These are phyloP conservation scores for Macrophomina phaseolina DNA, from an alignment of 2,329 filamentous ascomycete genomes.

Conservation along the genomic window DNA sequence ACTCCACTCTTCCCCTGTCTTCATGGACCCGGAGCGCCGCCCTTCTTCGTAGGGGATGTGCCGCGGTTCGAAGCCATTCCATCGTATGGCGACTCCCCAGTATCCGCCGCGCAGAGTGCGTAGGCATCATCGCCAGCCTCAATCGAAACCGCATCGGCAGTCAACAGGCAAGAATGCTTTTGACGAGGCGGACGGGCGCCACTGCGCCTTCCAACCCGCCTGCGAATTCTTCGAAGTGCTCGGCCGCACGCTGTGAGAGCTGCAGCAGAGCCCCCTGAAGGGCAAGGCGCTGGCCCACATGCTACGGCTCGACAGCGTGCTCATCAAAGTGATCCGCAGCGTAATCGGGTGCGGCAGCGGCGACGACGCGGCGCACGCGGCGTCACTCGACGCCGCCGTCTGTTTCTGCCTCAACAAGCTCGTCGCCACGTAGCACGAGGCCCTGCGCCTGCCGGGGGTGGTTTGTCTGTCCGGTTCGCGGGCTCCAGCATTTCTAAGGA, in stretches of 20 bases:
- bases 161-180: no score
- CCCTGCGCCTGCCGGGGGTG: not conserved
- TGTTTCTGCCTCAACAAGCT: slow-evolving; percentile 2
- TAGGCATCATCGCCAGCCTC: no score
- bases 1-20: no score
- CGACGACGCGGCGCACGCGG: not conserved
- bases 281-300: slow-evolving; percentile 1
- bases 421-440: not conserved
- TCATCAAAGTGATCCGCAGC: not conserved
- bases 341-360: not conserved
- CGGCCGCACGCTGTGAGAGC: not conserved
- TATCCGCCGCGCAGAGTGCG: no score
- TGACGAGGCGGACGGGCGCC: no score
- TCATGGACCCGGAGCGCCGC: not conserved
- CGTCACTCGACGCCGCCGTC: not conserved
- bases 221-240: not conserved
- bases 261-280: not conserved
- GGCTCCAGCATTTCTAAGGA: not conserved
- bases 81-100: no score
- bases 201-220: not conserved
- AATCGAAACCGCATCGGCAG: no score
- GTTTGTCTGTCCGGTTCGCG: not conserved
- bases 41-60: no score
- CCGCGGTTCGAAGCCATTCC: no score
- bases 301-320: not conserved